phyloP scores from a whole-genome alignment of 2,329 filamentous ascomycete species.

The Exophiala phaeomuriformis region DNA sequence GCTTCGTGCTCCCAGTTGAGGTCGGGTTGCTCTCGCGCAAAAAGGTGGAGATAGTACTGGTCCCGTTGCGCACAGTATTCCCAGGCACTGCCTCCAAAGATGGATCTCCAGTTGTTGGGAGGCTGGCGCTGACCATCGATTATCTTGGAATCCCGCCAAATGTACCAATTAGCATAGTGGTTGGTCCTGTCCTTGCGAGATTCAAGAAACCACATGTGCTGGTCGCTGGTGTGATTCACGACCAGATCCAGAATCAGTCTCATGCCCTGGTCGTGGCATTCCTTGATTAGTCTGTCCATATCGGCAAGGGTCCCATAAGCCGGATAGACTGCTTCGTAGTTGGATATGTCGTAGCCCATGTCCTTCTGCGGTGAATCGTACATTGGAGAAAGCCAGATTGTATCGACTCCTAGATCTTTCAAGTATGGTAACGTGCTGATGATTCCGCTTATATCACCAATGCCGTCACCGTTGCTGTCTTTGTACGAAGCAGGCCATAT shows the following conservation, averaged over 20 bases:
- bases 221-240: constrained; percentile 64
- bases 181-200: constrained; percentile 37
- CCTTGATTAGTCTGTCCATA: constrained; percentile 55
- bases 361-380: constrained; percentile 57
- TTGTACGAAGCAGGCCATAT: constrained; percentile 33
- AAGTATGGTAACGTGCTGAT: constrained; percentile 31
- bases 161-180: constrained; percentile 56
- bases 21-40: constrained; percentile 65
- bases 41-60: constrained; percentile 66
- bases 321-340: constrained; percentile 59
- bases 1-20: constrained; percentile 68
- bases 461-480: constrained; percentile 32
- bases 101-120: constrained; percentile 51
- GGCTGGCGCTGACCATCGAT: constrained; percentile 51
- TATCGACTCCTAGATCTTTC: constrained; percentile 30
- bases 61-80: constrained; percentile 25
- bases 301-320: constrained; percentile 62
- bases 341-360: constrained; percentile 62
- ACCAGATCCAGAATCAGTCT: constrained; percentile 68
- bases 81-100: constrained; percentile 34
- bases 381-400: constrained; percentile 47
- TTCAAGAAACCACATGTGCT: constrained; percentile 53
- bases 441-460: constrained; percentile 32
- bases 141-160: constrained; percentile 55
- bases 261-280: constrained; percentile 57